Evolutionary conservation across 331 rosid genomes (phyloP).

Genomic region (Malus hybrid): DNA sequence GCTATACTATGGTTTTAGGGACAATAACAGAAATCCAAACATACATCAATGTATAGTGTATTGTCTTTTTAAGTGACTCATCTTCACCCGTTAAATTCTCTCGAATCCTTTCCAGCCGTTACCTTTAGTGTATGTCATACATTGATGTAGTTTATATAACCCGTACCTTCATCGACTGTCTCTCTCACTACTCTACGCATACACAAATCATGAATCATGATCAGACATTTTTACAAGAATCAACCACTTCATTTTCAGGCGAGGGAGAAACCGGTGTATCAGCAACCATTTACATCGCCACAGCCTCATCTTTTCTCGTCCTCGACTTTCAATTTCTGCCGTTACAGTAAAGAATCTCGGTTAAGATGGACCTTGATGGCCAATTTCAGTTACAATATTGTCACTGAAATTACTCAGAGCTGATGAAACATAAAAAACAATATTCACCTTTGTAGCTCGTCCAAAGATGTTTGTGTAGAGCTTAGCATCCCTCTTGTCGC

Average conservation of each 20-base stretch:
- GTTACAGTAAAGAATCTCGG: not conserved
- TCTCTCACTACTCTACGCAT: not conserved
- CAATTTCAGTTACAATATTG: not conserved
- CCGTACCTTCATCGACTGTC: too few relatives aligned
- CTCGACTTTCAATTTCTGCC: slow-evolving; percentile 54
- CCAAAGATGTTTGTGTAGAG: slow-evolving; percentile 50
- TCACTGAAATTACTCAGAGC: not conserved
- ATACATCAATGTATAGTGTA: too few relatives aligned
- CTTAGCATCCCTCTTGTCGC: slow-evolving; percentile 55
- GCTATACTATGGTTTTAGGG: too few relatives aligned
- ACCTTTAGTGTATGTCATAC: too few relatives aligned
- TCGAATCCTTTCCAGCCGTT: too few relatives aligned
- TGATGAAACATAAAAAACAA: not conserved
- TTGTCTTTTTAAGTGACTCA: too few relatives aligned
- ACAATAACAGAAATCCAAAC: too few relatives aligned
- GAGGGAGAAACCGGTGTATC: slow-evolving; percentile 8
- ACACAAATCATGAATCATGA: not conserved
- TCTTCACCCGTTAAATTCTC: too few relatives aligned
- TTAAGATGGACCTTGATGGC: not conserved
- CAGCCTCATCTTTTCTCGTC: slow-evolving; percentile 16
- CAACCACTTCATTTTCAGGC: slow-evolving; percentile 16
- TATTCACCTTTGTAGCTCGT: slow-evolving; percentile 38
- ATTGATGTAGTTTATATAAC: too few relatives aligned
- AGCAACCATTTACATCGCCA: slow-evolving; percentile 23
- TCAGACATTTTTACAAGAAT: slow-evolving; percentile 3